Conservation (phyloP, 108 stramenopile species). For the Cyclotella sp. region DNA sequence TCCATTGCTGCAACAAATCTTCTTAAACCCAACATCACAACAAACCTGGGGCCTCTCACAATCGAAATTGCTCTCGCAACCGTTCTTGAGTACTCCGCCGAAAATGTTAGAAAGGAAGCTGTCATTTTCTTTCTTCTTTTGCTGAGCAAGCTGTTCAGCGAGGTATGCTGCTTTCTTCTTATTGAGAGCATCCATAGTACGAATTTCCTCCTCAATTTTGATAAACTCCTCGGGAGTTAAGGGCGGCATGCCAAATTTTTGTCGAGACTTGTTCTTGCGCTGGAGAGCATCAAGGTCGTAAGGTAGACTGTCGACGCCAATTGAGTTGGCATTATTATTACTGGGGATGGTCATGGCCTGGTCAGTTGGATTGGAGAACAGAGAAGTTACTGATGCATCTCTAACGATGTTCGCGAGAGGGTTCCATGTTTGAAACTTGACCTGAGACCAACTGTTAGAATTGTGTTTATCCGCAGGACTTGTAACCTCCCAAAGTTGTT, state of each 20-base stretch:
- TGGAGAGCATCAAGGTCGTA: constrained; percentile 60
- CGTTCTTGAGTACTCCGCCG: constrained; percentile 70
- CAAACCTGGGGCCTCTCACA: constrained; percentile 82
- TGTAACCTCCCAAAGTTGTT: neutral
- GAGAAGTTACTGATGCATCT: constrained; percentile 21
- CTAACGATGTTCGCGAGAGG: constrained; percentile 14
- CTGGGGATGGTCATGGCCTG: constrained; percentile 22
- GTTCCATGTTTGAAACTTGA: constrained; percentile 42
- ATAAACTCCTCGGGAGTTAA: constrained; percentile 79
- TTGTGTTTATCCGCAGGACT: neutral
- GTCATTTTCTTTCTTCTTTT: constrained; percentile 53
- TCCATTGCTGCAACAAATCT: constrained; percentile 75
- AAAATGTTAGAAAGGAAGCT: constrained; percentile 73
- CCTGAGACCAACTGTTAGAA: constrained; percentile 5
- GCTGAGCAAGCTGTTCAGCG: constrained; percentile 32
- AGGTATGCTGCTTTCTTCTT: constrained; percentile 50
- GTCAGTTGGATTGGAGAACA: constrained; percentile 30
- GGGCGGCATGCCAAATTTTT: constrained; percentile 81
- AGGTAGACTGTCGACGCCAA: constrained; percentile 2
- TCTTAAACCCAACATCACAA: constrained; percentile 87
- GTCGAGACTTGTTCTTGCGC: constrained; percentile 66
- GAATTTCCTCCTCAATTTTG: constrained; percentile 61
- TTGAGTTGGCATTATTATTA: constrained; percentile 9
- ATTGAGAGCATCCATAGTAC: constrained; percentile 62
- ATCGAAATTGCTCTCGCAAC: constrained; percentile 83